Percentiles rank a stretch among this genome's conserved stretches.
Conservation (phyloP, 768 basidiomycete species). For the Hericium alpestre region DNA sequence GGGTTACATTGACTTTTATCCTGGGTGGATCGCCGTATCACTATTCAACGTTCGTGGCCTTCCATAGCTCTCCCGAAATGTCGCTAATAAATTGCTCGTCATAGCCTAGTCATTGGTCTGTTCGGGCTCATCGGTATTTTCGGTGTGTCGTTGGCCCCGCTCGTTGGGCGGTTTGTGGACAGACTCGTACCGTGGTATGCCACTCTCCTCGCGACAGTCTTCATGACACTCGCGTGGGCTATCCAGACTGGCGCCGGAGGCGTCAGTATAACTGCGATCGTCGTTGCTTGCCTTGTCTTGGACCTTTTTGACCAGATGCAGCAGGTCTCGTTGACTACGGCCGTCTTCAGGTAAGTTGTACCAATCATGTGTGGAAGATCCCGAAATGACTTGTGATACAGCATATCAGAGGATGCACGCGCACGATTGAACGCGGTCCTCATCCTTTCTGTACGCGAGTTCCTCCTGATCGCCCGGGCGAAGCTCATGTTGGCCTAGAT, state of each 20-base stretch:
- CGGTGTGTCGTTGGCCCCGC: conserved; percentile 17
- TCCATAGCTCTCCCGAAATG: neutral
- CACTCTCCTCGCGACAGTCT: conserved; percentile 22
- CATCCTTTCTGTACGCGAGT: conserved; percentile 4
- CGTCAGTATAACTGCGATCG: conserved; percentile 23
- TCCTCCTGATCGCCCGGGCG: neutral
- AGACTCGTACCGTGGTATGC: conserved; percentile 28
- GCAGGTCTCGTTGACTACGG: conserved; percentile 20
- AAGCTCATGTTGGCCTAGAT: neutral
- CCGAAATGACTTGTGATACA: neutral
- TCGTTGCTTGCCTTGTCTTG: conserved; percentile 23
- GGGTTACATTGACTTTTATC: conserved; percentile 65
- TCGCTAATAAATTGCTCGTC: neutral
- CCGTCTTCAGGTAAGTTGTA: conserved; percentile 1
- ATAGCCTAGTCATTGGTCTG: conserved; percentile 27
- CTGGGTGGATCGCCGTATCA: conserved; percentile 66
- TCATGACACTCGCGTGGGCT: conserved; percentile 12
- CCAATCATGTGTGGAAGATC: neutral
- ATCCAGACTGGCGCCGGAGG: conserved; percentile 24
- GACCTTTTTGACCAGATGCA: conserved; percentile 25
- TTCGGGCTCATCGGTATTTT: conserved; percentile 32
- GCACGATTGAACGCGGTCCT: conserved; percentile 8
- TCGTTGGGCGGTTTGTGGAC: conserved; percentile 14
- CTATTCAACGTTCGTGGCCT: conserved; percentile 29
- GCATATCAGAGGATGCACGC: conserved; percentile 1